Percentiles rank a stretch among this genome's conserved stretches.
These are phyloP conservation scores for Ustanciosporium gigantosporum DNA, from an alignment of 1,284 basidiomycete genomes.

Conservation along the genomic window DNA sequence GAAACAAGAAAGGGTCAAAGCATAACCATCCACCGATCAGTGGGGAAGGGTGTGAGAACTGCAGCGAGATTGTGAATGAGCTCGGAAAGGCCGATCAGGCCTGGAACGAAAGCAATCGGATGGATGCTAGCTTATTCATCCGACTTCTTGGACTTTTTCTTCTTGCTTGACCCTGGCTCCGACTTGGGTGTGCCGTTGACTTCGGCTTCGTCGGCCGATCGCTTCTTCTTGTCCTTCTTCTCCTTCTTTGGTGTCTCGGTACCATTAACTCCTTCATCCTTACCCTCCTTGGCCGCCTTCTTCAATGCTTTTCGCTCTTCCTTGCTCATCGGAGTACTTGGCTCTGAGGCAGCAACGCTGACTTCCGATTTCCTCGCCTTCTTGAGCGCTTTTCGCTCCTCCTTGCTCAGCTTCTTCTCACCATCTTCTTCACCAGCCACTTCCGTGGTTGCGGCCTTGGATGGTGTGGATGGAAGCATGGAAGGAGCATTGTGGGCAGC, in stretches of 20 bases:
- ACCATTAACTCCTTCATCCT: constrained; percentile 4
- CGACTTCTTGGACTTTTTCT: constrained; percentile 52
- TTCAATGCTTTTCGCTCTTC: constrained; percentile 46
- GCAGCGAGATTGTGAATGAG: not conserved
- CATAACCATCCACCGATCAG: not conserved
- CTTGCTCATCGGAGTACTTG: constrained; percentile 41
- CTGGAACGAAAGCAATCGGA: too few species aligned
- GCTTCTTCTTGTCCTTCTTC: constrained; percentile 55
- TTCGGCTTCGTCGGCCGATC: constrained; percentile 40
- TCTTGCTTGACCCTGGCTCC: constrained; percentile 44
- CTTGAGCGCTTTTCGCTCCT: constrained; percentile 49
- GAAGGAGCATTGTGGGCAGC: constrained; percentile 26
- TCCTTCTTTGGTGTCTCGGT: constrained; percentile 43
- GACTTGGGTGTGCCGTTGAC: constrained; percentile 35
- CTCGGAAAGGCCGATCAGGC: not conserved
- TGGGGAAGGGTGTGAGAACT: not conserved
- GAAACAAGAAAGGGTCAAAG: not conserved
- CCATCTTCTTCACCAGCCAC: constrained; percentile 63
- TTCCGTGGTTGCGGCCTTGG: constrained; percentile 60
- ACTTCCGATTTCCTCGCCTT: constrained; percentile 35
- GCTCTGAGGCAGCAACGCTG: constrained; percentile 15
- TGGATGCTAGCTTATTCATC: too few species aligned
- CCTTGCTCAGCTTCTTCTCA: constrained; percentile 48
- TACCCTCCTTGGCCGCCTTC: constrained; percentile 43
- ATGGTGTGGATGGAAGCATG: constrained; percentile 65